Evolutionary conservation across 192 early-diverging fungal species (phyloP).

Genomic region (Coemansia sp.): DNA sequence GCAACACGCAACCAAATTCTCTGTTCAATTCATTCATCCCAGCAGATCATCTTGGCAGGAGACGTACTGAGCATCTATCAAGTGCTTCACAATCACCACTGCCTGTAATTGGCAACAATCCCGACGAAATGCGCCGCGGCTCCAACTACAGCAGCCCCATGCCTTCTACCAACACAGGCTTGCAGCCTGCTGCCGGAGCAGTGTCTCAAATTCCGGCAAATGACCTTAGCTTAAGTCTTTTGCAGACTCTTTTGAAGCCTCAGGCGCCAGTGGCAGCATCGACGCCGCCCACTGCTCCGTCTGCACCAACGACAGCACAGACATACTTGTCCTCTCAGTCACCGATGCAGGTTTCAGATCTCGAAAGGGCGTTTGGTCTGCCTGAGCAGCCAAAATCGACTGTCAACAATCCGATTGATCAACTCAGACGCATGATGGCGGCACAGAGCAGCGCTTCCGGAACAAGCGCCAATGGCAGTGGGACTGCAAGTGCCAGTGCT

Average conservation of each 20-base stretch:
- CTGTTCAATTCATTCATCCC: conserved; percentile 27
- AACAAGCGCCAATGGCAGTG: not conserved
- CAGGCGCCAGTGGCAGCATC: conserved; percentile 13
- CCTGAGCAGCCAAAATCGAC: not conserved
- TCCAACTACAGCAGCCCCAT: conserved; percentile 23
- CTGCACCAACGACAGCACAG: conserved; percentile 6
- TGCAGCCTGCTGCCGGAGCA: conserved; percentile 23
- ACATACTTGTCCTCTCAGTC: conserved; percentile 18
- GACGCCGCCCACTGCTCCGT: not conserved
- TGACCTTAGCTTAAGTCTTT: conserved; percentile 35
- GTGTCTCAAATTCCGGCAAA: conserved; percentile 30
- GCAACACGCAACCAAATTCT: conserved; percentile 19
- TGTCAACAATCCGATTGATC: conserved; percentile 29
- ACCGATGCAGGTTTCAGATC: conserved; percentile 17
- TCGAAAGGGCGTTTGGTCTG: conserved; percentile 21
- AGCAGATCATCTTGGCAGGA: conserved; percentile 21
- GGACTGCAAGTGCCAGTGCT: not conserved
- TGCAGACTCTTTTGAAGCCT: conserved; percentile 46
- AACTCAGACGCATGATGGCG: conserved; percentile 46
- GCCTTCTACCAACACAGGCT: conserved; percentile 23
- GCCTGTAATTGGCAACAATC: conserved; percentile 3
- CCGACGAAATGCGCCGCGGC: conserved; percentile 15
- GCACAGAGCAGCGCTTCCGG: conserved; percentile 11
- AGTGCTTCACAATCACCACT: conserved; percentile 26
- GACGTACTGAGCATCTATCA: conserved; percentile 17